Conservation (phyloP, 495 filamentous ascomycete genomes). For the Oleoguttula mirabilis region DNA sequence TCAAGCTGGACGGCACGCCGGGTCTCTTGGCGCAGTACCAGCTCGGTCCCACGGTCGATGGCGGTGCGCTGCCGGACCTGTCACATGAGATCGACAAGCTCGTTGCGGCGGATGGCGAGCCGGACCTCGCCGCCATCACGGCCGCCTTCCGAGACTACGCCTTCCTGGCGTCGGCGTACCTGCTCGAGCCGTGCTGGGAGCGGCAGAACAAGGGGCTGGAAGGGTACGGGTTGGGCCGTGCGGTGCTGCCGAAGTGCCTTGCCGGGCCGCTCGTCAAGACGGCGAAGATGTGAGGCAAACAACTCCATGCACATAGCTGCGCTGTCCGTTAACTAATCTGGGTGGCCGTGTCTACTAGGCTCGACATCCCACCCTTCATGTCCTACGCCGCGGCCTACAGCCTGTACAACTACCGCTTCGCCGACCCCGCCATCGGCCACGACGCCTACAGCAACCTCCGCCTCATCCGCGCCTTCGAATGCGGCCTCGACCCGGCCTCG, state of each 20-base stretch:
- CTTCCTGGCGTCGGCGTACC: slow-evolving; percentile 75
- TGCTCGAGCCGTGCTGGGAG: slow-evolving; percentile 89
- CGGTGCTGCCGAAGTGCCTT: slow-evolving; percentile 55
- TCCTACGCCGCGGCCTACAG: slow-evolving; percentile 87
- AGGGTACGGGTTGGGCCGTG: slow-evolving; percentile 62
- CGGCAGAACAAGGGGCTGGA: slow-evolving; percentile 46
- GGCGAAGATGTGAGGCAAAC: slow-evolving; percentile 70
- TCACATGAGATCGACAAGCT: slow-evolving; percentile 59
- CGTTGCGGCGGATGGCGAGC: slow-evolving; percentile 21
- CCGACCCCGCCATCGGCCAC: slow-evolving; percentile 46
- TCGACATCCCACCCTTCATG: slow-evolving; percentile 79
- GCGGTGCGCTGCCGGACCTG: slow-evolving; percentile 56
- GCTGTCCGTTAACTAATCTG: too few relatives aligned
- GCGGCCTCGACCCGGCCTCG: slow-evolving; percentile 69
- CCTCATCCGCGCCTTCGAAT: slow-evolving; percentile 78
- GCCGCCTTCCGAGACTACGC: slow-evolving; percentile 83
- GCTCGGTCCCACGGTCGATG: slow-evolving; percentile 56
- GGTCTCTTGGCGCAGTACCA: slow-evolving; percentile 63
- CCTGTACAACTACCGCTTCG: slow-evolving; percentile 74
- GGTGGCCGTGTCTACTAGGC: slow-evolving; percentile 35
- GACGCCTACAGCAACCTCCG: slow-evolving; percentile 67
- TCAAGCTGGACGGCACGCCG: slow-evolving; percentile 51
- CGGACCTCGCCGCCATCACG: slow-evolving; percentile 62
- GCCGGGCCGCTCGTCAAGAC: slow-evolving; percentile 64
- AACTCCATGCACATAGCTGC: too few relatives aligned